A percentile compares a stretch with the other conserved stretches of the same genome.
phyloP scores from a whole-genome alignment of 2,329 filamentous ascomycete genomes.

The Colletotrichum costaricense region DNA sequence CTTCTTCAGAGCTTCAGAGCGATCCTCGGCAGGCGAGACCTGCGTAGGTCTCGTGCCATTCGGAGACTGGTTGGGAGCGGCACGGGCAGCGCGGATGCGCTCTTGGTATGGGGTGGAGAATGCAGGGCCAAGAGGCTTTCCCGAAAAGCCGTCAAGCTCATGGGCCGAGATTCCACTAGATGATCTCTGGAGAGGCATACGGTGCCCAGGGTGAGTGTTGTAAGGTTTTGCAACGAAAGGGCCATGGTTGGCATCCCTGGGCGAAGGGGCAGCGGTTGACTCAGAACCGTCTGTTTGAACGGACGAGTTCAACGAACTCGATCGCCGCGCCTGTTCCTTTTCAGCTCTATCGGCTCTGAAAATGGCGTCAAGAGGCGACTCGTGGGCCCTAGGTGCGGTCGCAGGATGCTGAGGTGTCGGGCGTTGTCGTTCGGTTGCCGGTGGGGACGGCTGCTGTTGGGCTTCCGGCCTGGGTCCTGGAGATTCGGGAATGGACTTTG shows the following conservation, averaged over 20 bases:
- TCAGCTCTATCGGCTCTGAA: conserved; percentile 89
- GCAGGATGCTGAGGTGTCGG: conserved; percentile 54
- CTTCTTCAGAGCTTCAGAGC: conserved; percentile 65
- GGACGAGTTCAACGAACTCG: conserved; percentile 60
- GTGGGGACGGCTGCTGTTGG: conserved; percentile 61
- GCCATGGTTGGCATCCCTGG: conserved; percentile 42
- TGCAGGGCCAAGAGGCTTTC: conserved; percentile 69
- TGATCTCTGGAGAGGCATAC: conserved; percentile 35
- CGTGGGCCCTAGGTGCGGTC: conserved; percentile 50
- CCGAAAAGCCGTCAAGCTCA: conserved; percentile 73
- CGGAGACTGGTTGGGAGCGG: conserved; percentile 39
- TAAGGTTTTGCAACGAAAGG: conserved; percentile 25
- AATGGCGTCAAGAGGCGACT: conserved; percentile 89
- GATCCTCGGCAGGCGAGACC: conserved; percentile 41
- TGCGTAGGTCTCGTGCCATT: conserved; percentile 1
- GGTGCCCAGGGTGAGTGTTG: conserved; percentile 30
- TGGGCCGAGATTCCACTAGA: conserved; percentile 69
- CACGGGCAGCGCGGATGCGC: conserved; percentile 67
- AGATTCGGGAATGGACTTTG: conserved; percentile 78
- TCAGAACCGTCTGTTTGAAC: conserved; percentile 54
- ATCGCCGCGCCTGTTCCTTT: conserved; percentile 69
- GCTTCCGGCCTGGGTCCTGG: conserved; percentile 51
- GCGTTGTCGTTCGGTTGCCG: conserved; percentile 64
- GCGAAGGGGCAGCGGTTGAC: conserved; percentile 61
- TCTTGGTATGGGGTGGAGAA: conserved; percentile 76